These are phyloP conservation scores for Auriscalpium orientale DNA, from an alignment of 768 basidiomycete genomes.

Conservation along the genomic window DNA sequence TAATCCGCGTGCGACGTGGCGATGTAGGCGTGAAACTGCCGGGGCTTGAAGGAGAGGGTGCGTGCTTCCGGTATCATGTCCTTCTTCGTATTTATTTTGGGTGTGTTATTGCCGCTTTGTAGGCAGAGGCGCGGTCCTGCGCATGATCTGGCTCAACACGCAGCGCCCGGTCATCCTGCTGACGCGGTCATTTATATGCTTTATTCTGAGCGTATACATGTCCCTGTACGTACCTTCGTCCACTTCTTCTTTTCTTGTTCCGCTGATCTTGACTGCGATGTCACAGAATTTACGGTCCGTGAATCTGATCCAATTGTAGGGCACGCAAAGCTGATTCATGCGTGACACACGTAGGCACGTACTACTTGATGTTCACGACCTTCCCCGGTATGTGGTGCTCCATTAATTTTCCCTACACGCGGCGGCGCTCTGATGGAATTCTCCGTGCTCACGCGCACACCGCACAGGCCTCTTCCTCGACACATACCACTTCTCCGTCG, in stretches of 20 bases:
- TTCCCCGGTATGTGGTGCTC: constrained; percentile 28
- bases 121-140: constrained; percentile 5
- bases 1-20: constrained; percentile 44
- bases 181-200: constrained; percentile 57
- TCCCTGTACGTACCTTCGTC: constrained; percentile 42
- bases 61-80: constrained; percentile 10
- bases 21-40: constrained; percentile 37
- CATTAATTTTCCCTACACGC: too few species aligned
- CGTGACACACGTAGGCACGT: constrained; percentile 36
- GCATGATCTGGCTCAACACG: constrained; percentile 51
- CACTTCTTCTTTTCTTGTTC: constrained; percentile 8
- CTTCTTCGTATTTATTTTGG: too few species aligned
- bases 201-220: constrained; percentile 65
- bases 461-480: constrained; percentile 38
- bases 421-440: too few species aligned
- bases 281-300: constrained; percentile 49
- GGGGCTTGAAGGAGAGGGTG: constrained; percentile 27
- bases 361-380: constrained; percentile 54
- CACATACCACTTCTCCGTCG: constrained; percentile 23
- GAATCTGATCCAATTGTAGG: not conserved
- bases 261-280: not conserved
- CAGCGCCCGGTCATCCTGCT: constrained; percentile 52
- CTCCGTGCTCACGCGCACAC: too few species aligned
- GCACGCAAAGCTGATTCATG: not conserved
- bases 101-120: too few species aligned